Base-by-base conservation (phyloP, 768 basidiomycete genomes). In the Strobilomyces confusus region DNA sequence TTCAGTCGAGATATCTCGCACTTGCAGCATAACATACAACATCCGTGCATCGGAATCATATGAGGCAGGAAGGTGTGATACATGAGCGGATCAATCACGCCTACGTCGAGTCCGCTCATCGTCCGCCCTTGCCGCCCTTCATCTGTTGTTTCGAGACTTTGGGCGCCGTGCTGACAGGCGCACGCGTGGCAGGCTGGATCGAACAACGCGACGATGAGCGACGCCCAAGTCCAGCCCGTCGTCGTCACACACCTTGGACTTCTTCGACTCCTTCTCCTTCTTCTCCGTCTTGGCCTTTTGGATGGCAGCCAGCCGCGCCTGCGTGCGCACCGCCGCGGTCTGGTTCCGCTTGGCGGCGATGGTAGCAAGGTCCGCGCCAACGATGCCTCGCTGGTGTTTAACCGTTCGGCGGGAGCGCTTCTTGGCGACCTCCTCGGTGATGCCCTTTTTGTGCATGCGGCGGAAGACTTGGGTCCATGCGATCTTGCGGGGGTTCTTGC, bases 401-500 rank as follows among this genome's bases (percentile, higher is more conserved):
- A 98, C 92, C 59, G 92, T 93, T 75, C 87, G 86, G 75, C 95
- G 90, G 47, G 90, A 89, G 60, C 95, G 89, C 80, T 97, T 98
- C 92, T 98, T 99, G 67, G 94, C 93, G 49, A 95, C 89, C 76
- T 98, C 95, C 77, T 98, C 95, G 47, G 94, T 94, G 73, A 98
- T 84, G 73, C 97, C 97, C 86, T 99, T 99, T 86, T 95, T 97
- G 85, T 98, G 97, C 87, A 97, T 92, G 65, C 94, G 89, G 61
- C 92, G 89, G 82, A 89, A 95, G 57, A 89, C 83, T 65, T 79
- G 75, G 36, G 95, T 98, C 95, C 95, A 98, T 59, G 95, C 88
- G 77, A 98, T 94, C 84, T 98, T 98, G 71, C 97, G 92, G 48
- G 97, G 97, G 81, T 99, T 98, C 81, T 99, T 99, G 79, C 95